Percentiles rank a stretch among this genome's conserved stretches.
phyloP scores from a whole-genome alignment of 768 basidiomycete genomes.

The Multifurca ochricompacta region DNA sequence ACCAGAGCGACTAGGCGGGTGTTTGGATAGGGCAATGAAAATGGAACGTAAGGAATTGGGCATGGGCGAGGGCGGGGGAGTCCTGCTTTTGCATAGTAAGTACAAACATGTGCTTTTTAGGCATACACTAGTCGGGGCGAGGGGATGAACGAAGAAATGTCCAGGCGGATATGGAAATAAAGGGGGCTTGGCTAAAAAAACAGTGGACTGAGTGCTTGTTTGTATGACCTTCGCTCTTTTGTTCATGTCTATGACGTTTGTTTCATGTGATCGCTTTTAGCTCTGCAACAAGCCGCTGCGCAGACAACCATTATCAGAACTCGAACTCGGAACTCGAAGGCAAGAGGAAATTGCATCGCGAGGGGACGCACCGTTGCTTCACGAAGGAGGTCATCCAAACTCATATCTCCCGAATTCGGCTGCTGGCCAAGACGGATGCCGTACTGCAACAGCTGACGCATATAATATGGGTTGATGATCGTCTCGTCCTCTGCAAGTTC shows the following conservation, averaged over 20 bases:
- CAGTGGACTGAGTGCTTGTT: conserved; percentile 7
- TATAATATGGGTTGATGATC: conserved; percentile 72
- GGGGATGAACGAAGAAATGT: conserved; percentile 10
- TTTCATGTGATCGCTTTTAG: conserved; percentile 17
- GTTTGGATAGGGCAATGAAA: neutral
- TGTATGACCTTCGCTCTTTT: neutral
- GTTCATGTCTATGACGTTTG: neutral
- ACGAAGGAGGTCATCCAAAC: conserved; percentile 31
- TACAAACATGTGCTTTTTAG: conserved; percentile 16
- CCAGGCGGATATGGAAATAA: neutral
- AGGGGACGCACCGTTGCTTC: conserved; percentile 26
- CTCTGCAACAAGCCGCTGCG: conserved; percentile 19
- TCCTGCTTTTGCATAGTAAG: conserved; percentile 13
- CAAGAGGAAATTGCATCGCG: neutral
- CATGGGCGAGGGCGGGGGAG: neutral
- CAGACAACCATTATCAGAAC: neutral
- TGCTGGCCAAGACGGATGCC: conserved; percentile 54
- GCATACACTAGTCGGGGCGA: conserved; percentile 8
- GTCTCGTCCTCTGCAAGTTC: conserved; percentile 47
- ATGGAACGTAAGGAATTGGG: conserved; percentile 5
- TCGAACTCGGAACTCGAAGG: too few species aligned
- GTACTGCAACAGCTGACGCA: conserved; percentile 65
- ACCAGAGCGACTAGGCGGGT: neutral
- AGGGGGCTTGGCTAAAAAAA: conserved; percentile 17
- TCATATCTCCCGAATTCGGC: conserved; percentile 17